Conservation (phyloP, 192 early-diverging fungal genomes). For the Mortierella antarctica region DNA sequence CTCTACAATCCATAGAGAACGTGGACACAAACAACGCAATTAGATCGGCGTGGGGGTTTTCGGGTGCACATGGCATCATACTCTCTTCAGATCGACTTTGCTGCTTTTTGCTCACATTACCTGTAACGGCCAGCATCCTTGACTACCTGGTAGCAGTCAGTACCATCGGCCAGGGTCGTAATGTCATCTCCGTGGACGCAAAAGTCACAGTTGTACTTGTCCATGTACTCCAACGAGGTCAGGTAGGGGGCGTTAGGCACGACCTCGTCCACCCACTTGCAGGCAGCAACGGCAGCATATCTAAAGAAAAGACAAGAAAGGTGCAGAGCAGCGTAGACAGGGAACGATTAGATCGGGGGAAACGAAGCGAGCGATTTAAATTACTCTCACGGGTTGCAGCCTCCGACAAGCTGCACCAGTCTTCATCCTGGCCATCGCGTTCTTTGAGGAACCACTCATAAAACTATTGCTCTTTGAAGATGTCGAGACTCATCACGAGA, state of each 20-base stretch:
- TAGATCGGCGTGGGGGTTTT: not conserved
- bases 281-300: constrained; percentile 93
- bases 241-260: constrained; percentile 93
- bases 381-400: constrained; percentile 6
- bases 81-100: not conserved
- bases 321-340: not conserved
- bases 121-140: constrained; percentile 94
- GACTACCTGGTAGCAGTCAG: constrained; percentile 95
- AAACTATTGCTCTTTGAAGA: too few species aligned
- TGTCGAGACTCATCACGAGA: too few species aligned
- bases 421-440: too few species aligned
- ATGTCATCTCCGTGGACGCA: constrained; percentile 99
- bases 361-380: not conserved
- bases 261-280: constrained; percentile 95
- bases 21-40: not conserved
- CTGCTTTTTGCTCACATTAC: constrained; percentile 1
- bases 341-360: not conserved
- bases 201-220: constrained; percentile 91
- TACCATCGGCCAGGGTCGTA: constrained; percentile 95
- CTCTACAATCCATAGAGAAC: constrained; percentile 45
- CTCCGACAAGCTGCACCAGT: too few species aligned
- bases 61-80: not conserved
- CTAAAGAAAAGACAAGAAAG: constrained; percentile 43
- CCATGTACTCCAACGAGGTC: constrained; percentile 87
- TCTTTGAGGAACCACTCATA: too few species aligned